phyloP scores from a whole-genome alignment of 208 protist genomes.

The Trypanosoma boissoni region DNA sequence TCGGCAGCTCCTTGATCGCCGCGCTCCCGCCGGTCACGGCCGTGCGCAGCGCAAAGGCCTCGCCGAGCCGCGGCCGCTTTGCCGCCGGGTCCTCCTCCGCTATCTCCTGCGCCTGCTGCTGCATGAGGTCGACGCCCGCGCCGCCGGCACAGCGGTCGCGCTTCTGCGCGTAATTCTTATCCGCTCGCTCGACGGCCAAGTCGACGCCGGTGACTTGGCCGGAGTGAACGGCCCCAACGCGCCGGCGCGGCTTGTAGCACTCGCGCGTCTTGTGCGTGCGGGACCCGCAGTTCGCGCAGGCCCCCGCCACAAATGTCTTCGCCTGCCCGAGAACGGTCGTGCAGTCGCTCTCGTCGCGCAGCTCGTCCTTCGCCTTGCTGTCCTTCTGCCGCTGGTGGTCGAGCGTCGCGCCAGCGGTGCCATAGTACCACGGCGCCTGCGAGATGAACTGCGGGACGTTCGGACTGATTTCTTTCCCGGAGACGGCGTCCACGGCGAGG shows the following conservation, averaged over 20 bases:
- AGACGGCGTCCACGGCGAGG: constrained; percentile 73
- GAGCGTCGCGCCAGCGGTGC: constrained; percentile 69
- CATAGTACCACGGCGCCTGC: constrained; percentile 97
- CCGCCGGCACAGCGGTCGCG: constrained; percentile 66
- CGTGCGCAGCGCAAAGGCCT: constrained; percentile 49
- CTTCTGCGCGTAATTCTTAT: constrained; percentile 61
- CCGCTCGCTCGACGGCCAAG: constrained; percentile 30
- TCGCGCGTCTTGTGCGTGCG: constrained; percentile 96
- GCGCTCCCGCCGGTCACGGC: constrained; percentile 58
- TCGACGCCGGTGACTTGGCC: constrained; percentile 64
- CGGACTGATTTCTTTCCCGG: constrained; percentile 93
- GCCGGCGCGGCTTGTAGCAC: constrained; percentile 91
- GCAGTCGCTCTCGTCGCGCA: constrained; percentile 42
- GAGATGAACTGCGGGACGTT: constrained; percentile 98
- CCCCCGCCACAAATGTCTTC: constrained; percentile 94
- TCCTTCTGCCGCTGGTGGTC: constrained; percentile 83
- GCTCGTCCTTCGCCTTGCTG: constrained; percentile 20
- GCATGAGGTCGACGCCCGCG: constrained; percentile 60
- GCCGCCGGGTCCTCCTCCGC: constrained; percentile 2
- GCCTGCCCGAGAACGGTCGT: constrained; percentile 52
- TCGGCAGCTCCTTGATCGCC: constrained; percentile 78
- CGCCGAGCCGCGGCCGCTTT: constrained; percentile 21
- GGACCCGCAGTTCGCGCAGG: constrained; percentile 98
- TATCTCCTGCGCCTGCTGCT: constrained; percentile 15
- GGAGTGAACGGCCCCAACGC: constrained; percentile 65